Percentiles rank a stretch among this genome's conserved stretches.
Evolutionary conservation across 164 flowering plant species (phyloP).

Genomic region (Vitis rupestris): DNA sequence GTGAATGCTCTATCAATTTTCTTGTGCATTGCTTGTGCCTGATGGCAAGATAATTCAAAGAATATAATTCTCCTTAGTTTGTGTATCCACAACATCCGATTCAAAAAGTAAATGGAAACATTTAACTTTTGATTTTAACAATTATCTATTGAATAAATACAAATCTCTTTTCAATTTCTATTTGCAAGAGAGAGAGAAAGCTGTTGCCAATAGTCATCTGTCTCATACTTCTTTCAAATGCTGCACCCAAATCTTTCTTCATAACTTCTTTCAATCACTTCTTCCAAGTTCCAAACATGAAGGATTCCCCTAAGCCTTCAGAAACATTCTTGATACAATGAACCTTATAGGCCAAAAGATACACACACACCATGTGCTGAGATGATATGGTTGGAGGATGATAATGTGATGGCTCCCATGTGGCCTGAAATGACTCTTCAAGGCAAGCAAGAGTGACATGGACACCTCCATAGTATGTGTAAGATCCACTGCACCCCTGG

Average conservation of each 20-base stretch:
- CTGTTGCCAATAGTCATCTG: not conserved
- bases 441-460: not conserved
- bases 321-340: not conserved
- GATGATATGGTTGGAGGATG: too few relatives aligned
- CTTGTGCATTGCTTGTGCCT: too few relatives aligned
- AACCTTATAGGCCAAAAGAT: not conserved
- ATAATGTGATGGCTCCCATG: not conserved
- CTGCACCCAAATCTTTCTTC: not conserved
- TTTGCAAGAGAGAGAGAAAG: too few relatives aligned
- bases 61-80: too few relatives aligned
- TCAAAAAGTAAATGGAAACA: too few relatives aligned
- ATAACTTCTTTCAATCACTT: not conserved
- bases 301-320: not conserved
- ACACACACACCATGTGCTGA: too few relatives aligned
- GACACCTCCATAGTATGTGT: not conserved
- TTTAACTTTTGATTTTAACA: not conserved
- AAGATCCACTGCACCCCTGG: not conserved
- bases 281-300: not conserved
- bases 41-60: too few relatives aligned
- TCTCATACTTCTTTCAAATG: not conserved
- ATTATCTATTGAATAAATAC: not conserved
- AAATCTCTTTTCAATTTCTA: not conserved
- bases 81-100: too few relatives aligned
- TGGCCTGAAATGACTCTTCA: not conserved
- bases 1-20: too few relatives aligned